phyloP scores from a whole-genome alignment of 257 asterid genomes.

The Buddleja alternifolia region DNA sequence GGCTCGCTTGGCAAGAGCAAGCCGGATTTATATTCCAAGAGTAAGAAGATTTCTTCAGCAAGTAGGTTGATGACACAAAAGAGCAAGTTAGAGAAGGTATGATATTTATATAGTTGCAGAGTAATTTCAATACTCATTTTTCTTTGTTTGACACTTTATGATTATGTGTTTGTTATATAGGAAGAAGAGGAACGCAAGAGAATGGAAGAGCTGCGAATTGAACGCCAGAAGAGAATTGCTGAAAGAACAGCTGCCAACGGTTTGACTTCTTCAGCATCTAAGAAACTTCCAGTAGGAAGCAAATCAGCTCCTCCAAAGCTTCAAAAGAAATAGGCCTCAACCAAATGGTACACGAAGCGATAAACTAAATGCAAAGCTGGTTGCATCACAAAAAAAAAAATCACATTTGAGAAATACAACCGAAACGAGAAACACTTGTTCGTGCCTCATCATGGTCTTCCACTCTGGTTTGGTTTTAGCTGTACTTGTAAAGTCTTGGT shows the following conservation, averaged over 20 bases:
- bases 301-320: conserved; percentile 52
- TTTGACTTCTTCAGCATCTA: conserved; percentile 38
- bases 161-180: conserved; percentile 31
- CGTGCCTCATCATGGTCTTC: conserved; percentile 23
- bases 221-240: conserved; percentile 80
- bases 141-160: neutral
- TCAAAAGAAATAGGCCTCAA: conserved; percentile 34
- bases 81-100: conserved; percentile 76
- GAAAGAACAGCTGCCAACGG: conserved; percentile 70
- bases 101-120: neutral
- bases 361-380: conserved; percentile 24
- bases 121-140: neutral
- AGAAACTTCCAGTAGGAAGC: conserved; percentile 52
- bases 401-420: neutral
- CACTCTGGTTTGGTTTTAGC: conserved; percentile 30
- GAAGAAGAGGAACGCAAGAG: conserved; percentile 81
- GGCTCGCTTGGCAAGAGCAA: conserved; percentile 48
- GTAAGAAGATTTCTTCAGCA: conserved; percentile 57
- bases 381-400: conserved; percentile 6
- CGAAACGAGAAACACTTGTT: neutral
- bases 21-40: conserved; percentile 40
- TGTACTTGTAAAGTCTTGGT: conserved; percentile 43
- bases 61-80: conserved; percentile 50
- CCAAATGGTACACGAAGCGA: conserved; percentile 10
- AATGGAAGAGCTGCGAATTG: conserved; percentile 56